Evolutionary conservation across 139 green algal genomes (phyloP).

Genomic region (Closterium sp.): DNA sequence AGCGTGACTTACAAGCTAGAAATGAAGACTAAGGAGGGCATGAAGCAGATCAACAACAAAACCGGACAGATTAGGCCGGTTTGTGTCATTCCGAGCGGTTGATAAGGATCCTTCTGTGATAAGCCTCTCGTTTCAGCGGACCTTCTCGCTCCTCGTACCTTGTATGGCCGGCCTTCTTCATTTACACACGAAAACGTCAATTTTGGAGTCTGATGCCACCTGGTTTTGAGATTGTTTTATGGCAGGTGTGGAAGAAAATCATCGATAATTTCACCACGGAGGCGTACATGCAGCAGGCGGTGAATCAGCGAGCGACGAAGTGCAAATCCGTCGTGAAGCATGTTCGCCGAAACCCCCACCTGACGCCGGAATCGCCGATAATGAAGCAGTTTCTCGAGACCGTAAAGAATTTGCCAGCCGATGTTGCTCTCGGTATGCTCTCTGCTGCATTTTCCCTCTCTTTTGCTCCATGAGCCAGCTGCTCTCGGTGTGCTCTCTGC

Average conservation of each 20-base stretch:
- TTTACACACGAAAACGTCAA: background rate
- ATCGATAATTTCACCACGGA: background rate
- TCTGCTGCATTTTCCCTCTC: background rate
- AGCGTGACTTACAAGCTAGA: background rate
- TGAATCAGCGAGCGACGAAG: background rate
- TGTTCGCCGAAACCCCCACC: background rate
- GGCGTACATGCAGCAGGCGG: background rate
- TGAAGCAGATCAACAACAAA: background rate
- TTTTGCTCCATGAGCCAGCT: no score
- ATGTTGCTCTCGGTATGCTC: background rate
- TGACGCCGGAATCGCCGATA: background rate
- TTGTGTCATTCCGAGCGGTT: background rate
- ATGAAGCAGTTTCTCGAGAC: background rate
- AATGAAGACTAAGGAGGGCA: no score
- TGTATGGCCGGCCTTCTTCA: no score
- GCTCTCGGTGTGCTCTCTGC: background rate
- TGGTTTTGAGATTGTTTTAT: background rate
- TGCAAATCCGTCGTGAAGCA: background rate
- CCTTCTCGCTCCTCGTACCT: no score
- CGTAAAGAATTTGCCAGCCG: background rate
- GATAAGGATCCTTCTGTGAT: background rate
- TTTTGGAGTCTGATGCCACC: background rate
- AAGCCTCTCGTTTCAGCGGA: background rate
- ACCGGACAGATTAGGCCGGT: background rate
- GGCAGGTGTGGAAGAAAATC: background rate